phyloP scores from a whole-genome alignment of 768 basidiomycete species.

The Pisolithus tinctorius region DNA sequence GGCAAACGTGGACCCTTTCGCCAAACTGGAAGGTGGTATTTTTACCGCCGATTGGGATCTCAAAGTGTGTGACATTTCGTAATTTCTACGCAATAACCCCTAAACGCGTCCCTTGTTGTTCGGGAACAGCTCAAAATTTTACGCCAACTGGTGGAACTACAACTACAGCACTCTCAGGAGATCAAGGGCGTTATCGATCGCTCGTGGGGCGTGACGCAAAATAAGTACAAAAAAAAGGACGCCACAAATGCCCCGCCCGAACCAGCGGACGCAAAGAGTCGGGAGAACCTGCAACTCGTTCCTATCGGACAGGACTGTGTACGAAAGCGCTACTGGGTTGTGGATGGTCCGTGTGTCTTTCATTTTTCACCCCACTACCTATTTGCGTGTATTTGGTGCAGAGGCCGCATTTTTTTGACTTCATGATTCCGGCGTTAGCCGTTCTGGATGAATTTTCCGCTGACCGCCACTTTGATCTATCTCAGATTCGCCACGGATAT shows the following conservation, averaged over 20 bases:
- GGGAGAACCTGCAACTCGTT: constrained; percentile 53
- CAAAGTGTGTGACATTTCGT: constrained; percentile 51
- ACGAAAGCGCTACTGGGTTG: constrained; percentile 79
- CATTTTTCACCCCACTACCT: constrained; percentile 31
- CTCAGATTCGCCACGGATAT: constrained; percentile 80
- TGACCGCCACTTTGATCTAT: constrained; percentile 27
- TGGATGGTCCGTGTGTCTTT: constrained; percentile 74
- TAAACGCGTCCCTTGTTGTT: constrained; percentile 21
- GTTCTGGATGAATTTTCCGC: constrained; percentile 26
- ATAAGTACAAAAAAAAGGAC: constrained; percentile 80
- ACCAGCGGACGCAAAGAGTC: constrained; percentile 57
- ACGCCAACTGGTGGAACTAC: constrained; percentile 80
- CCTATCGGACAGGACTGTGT: constrained; percentile 74
- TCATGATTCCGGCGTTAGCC: constrained; percentile 32
- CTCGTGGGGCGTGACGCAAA: constrained; percentile 80
- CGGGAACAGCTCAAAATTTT: constrained; percentile 65
- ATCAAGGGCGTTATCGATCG: constrained; percentile 72
- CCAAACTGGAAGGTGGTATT: constrained; percentile 59
- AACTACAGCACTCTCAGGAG: constrained; percentile 60
- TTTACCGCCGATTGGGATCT: constrained; percentile 77
- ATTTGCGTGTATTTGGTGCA: constrained; percentile 72
- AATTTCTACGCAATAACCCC: constrained; percentile 18
- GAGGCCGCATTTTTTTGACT: constrained; percentile 39
- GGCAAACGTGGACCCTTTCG: constrained; percentile 70
- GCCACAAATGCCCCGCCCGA: constrained; percentile 47